Evolutionary conservation across 176 grass and related monocot species (phyloP).

Genomic region (Themeda triandra): DNA sequence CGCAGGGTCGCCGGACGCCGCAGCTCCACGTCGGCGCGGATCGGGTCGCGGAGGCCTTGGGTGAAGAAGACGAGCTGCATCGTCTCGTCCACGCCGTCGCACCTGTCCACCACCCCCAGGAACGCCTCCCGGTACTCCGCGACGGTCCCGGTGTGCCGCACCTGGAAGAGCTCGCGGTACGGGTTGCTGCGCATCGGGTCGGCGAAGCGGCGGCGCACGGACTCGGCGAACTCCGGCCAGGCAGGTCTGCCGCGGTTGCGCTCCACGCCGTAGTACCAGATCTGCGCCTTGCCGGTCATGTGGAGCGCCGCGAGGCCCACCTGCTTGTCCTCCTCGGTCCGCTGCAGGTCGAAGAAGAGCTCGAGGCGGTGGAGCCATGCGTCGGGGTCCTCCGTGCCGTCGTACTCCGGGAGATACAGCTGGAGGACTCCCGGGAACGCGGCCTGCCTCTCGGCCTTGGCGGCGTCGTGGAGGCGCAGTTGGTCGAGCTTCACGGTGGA

Average conservation of each 20-base stretch:
- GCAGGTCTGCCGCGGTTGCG: background rate
- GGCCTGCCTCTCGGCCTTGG: background rate
- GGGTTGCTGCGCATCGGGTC: background rate
- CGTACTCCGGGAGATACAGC: background rate
- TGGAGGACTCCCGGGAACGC: background rate
- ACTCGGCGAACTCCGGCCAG: background rate
- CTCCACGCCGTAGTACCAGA: background rate
- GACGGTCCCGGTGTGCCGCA: background rate
- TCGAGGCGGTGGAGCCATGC: background rate
- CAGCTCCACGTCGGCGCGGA: background rate
- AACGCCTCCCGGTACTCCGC: background rate
- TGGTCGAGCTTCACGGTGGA: background rate
- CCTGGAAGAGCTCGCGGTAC: background rate
- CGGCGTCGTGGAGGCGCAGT: background rate
- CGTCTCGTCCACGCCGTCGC: background rate
- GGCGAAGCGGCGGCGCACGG: background rate
- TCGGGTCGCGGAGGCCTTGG: background rate
- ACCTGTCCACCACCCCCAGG: background rate
- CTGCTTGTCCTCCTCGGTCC: background rate
- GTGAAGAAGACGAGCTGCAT: background rate
- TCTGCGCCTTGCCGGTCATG: background rate
- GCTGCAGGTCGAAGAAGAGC: background rate
- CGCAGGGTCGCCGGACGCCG: slow-evolving; percentile 52
- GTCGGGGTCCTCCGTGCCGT: background rate
- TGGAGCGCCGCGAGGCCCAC: background rate